Evolutionary conservation across 164 flowering plant genomes (phyloP), one percentile per base, ranked within the genome.

Genomic region (Amborella trichopoda): DNA sequence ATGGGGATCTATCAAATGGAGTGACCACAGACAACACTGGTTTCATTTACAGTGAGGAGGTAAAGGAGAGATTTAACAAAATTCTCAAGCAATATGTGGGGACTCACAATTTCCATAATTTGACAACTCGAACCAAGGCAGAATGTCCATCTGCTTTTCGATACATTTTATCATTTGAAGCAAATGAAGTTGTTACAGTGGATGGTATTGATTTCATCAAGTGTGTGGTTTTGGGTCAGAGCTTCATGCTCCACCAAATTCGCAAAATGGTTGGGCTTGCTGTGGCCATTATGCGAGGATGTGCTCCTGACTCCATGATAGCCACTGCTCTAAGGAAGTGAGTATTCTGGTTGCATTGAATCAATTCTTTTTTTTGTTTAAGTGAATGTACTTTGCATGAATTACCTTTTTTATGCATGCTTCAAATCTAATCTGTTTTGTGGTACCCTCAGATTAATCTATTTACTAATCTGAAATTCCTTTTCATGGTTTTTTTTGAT

Each of bases 201-300:
- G 77, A 82, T 4, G 99, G 91, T 11, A 74, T 87, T 23, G 99
- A 93, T 13, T 93, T 93, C 68, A 74, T 93, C 3, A 83, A 89
- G 74, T 84, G 96, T 50, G 91, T 84, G 62, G 95, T 93, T 37
- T 69, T 93, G 42, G 96, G 99, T n/a, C 94, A 93, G 71, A 93
- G 99, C 63, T 93, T 88, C 71, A 84, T 93, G 96, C 99, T 93
- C 74, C 99, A 93, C 64, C 99, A 88, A 61, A 93, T 93, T 0
- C 57, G 96, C 43, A 93, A 93, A 66, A 73, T 93, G 96, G 75
- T 88, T 20, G 99, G 96, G 44, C 72, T 87, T 52, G 96, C 99
- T 0, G 95, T 87, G 22, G 86, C 95, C 1, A 58, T 93, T 44
- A 79, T 93, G 94, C 72, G 99, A 63, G 68, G 76, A 47, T 63